Conservation (phyloP, 1,284 basidiomycete genomes). For the Marasmius oreades region DNA sequence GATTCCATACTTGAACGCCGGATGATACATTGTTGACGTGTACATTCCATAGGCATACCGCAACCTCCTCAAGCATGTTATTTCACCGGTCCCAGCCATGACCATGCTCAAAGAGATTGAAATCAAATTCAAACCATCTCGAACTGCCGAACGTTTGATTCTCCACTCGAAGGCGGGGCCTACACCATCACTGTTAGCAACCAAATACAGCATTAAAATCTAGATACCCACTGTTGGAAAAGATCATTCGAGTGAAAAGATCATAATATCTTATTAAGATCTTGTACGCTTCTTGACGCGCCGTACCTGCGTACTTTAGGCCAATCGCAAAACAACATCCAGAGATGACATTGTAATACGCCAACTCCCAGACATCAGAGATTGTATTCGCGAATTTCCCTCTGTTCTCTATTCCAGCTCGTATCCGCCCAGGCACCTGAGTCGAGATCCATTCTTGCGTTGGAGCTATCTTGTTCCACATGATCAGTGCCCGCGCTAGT, state of each 20-base stretch:
- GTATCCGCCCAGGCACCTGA: constrained; percentile 74
- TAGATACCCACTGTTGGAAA: constrained; percentile 51
- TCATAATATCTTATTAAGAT: constrained; percentile 83
- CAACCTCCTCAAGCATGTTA: constrained; percentile 85
- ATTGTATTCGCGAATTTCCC: constrained; percentile 46
- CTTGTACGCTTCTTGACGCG: constrained; percentile 81
- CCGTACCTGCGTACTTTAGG: constrained; percentile 92
- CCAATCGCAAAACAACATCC: constrained; percentile 91
- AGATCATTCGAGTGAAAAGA: constrained; percentile 66
- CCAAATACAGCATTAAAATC: not conserved
- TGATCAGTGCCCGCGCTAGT: constrained; percentile 76
- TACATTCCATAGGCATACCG: constrained; percentile 92
- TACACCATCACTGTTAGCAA: constrained; percentile 25
- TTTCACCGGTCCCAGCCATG: constrained; percentile 95
- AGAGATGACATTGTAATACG: constrained; percentile 85
- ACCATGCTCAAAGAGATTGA: constrained; percentile 86
- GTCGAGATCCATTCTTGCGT: constrained; percentile 75
- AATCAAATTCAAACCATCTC: constrained; percentile 86
- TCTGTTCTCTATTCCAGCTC: constrained; percentile 51
- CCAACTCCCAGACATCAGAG: constrained; percentile 80
- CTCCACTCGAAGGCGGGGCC: constrained; percentile 79
- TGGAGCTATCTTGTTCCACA: constrained; percentile 82
- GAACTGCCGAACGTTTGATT: constrained; percentile 82
- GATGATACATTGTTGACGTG: constrained; percentile 74
- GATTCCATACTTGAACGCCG: constrained; percentile 80